Conservation (phyloP, 2,329 filamentous ascomycete genomes). For the Trichoderma pleuroti region DNA sequence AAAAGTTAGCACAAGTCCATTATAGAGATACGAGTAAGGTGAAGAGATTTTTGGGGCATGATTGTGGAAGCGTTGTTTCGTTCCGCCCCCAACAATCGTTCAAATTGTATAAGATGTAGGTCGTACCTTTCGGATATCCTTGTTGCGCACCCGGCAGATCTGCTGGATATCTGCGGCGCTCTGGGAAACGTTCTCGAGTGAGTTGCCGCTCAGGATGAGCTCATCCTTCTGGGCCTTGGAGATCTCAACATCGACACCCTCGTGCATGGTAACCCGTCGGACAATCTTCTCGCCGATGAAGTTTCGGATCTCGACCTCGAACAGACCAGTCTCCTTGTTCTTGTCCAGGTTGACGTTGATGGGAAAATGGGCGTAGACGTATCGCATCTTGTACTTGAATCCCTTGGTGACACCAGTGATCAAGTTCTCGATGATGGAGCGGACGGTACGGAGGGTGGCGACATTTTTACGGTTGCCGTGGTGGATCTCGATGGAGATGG, state of each 20-base stretch:
- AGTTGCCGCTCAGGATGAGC: constrained; percentile 90
- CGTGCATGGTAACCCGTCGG: constrained; percentile 82
- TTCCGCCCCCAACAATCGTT: neutral
- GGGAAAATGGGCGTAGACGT: constrained; percentile 99
- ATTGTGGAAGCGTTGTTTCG: neutral
- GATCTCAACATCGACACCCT: constrained; percentile 84
- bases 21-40: no score
- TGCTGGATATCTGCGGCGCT: constrained; percentile 99
- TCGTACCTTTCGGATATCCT: constrained; percentile 98
- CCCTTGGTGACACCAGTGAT: constrained; percentile 98
- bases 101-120: neutral
- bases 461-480: constrained; percentile 97
- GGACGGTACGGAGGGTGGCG: constrained; percentile 95
- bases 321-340: constrained; percentile 84
- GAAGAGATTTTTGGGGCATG: no score
- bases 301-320: constrained; percentile 98
- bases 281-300: constrained; percentile 99
- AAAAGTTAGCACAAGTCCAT: constrained; percentile 23
- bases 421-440: constrained; percentile 97
- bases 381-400: constrained; percentile 99
- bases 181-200: constrained; percentile 95
- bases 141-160: constrained; percentile 99
- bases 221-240: constrained; percentile 97
- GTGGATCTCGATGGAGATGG: constrained; percentile 97
- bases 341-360: constrained; percentile 99